Evolutionary conservation across 306 rosid species (phyloP), one percentile per base, ranked within the genome.

Genomic region (Lithocarpus polystachyus): DNA sequence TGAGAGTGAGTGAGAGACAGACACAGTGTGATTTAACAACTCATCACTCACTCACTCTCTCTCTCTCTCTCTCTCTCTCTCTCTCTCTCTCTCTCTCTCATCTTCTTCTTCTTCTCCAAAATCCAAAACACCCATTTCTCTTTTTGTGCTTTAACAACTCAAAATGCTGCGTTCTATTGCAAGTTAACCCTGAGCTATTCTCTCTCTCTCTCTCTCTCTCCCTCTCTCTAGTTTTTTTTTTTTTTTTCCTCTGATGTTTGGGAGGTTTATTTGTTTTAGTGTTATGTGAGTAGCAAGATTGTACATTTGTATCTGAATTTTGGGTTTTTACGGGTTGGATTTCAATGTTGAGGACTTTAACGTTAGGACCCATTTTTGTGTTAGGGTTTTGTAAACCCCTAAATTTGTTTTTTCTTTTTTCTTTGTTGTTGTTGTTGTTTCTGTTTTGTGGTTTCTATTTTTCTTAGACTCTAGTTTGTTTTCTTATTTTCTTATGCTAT

Each of bases 141-240:
- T 48, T 48, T 48, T 10, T 12, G n/a, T 12, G 14, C 17, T 48
- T 48, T 48, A 48, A 48, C 53, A 48, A 48, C 4, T 48, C 53
- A 12, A 48, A 48, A 12, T 17, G 53, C 53, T 48, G 53, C 53
- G 53, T 48, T 48, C 17, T 48, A 48, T 12, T 48, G 53, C 53
- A n/a, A n/a, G n/a, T 18, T 33, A 40, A 9, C 17, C 72, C n/a
- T 3, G 2, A 12, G 40, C 12, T 33, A 51, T 18, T 19, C 11
- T 26, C 62, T 78, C 76, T 68, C 51, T 71, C 22, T 14, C 72
- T 75, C n/a, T n/a, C n/a, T n/a, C n/a, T n/a, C n/a, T n/a, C n/a
- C n/a, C 60, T 19, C 71, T 75, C 48, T 8, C 45, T 40, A 40
- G 45, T 4, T 40, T 37, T 2, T 37, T 37, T 37, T 7, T 6